phyloP scores from a whole-genome alignment of 75 land plant genomes.

The Azolla pinnata region DNA sequence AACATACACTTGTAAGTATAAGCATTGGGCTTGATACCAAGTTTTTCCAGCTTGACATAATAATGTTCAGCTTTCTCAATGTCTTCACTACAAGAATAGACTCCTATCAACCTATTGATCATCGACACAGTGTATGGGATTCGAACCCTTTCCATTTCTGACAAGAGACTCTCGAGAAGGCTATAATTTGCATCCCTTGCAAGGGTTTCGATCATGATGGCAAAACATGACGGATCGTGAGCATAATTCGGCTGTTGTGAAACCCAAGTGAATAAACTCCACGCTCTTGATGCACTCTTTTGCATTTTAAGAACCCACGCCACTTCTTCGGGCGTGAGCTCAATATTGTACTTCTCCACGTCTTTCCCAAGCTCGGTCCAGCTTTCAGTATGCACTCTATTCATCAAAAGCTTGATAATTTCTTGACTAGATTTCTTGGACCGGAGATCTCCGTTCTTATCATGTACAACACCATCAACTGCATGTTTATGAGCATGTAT shows the following conservation, averaged over 20 bases:
- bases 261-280: conserved; percentile 37
- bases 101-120: conserved; percentile 52
- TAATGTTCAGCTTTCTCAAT: conserved; percentile 33
- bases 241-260: conserved; percentile 10
- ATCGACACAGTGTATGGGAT: conserved; percentile 29
- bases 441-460: too few relatives aligned
- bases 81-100: conserved; percentile 30
- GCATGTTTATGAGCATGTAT: too few relatives aligned
- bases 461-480: too few relatives aligned
- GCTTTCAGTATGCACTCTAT: not conserved
- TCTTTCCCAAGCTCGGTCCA: conserved; percentile 2
- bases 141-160: conserved; percentile 18
- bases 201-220: conserved; percentile 33
- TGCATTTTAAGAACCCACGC: not conserved
- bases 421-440: not conserved
- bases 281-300: not conserved
- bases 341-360: not conserved
- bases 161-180: conserved; percentile 32
- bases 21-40: conserved; percentile 36
- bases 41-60: conserved; percentile 29
- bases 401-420: not conserved
- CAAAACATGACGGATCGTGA: conserved; percentile 21
- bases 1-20: conserved; percentile 41
- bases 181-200: conserved; percentile 24
- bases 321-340: not conserved